Evolutionary conservation across 1,139 yeast species (phyloP).

Genomic region (Geotrichum restrictum): DNA sequence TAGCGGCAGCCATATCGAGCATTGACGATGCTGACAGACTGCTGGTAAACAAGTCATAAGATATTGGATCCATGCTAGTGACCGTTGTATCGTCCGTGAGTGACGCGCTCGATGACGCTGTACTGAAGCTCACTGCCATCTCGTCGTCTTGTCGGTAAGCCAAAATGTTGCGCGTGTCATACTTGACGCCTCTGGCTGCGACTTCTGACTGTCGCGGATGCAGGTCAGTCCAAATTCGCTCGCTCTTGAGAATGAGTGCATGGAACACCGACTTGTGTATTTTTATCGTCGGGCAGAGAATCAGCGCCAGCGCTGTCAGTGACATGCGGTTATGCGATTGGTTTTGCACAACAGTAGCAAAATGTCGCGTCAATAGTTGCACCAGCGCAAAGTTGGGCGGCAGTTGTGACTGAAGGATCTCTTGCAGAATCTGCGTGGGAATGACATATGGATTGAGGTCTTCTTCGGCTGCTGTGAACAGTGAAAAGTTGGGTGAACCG

Average conservation of each 20-base stretch:
- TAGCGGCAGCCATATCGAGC: background rate
- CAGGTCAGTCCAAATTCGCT: conserved; percentile 26
- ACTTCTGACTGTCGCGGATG: conserved; percentile 18
- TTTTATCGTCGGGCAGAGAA: conserved; percentile 36
- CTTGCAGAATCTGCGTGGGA: conserved; percentile 28
- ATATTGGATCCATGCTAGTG: conserved; percentile 9
- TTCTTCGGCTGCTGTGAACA: conserved; percentile 22
- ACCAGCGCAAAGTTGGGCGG: conserved; percentile 32
- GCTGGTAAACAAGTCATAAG: conserved; percentile 5
- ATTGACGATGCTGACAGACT: background rate
- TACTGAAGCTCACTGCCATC: background rate
- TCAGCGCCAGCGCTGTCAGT: conserved; percentile 32
- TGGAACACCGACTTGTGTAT: conserved; percentile 29
- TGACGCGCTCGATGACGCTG: conserved; percentile 9
- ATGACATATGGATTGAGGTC: conserved; percentile 23
- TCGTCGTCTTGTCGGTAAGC: conserved; percentile 11
- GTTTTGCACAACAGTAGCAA: conserved; percentile 26
- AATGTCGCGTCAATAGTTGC: conserved; percentile 31
- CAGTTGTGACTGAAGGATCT: conserved; percentile 27
- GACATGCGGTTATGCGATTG: conserved; percentile 33
- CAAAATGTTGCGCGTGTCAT: conserved; percentile 11
- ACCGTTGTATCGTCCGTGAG: conserved; percentile 6
- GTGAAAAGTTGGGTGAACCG: conserved; percentile 10
- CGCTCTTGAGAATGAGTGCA: conserved; percentile 27
- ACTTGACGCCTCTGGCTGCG: background rate